Evolutionary conservation across 306 rosid genomes (phyloP).

Genomic region (Sicyos edulis): DNA sequence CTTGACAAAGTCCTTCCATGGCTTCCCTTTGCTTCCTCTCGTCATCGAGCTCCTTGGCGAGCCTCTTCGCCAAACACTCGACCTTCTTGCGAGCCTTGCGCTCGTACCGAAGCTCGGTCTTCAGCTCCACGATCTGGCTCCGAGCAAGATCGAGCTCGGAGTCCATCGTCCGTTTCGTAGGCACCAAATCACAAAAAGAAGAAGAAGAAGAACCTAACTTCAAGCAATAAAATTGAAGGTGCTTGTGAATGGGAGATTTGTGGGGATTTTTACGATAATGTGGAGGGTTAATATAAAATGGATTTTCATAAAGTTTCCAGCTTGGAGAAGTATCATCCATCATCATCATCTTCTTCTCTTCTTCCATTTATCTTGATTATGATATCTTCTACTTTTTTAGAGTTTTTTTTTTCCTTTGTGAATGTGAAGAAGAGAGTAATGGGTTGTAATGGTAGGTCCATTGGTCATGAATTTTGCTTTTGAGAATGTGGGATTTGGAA

Average conservation of each 20-base stretch:
- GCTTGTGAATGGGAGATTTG: neutral
- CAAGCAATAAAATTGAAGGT: slow-evolving; percentile 1
- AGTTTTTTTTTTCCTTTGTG: neutral
- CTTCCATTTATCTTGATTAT: slow-evolving; percentile 23
- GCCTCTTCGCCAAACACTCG: slow-evolving; percentile 32
- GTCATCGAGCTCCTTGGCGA: slow-evolving; percentile 31
- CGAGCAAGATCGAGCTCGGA: slow-evolving; percentile 33
- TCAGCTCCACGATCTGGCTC: slow-evolving; percentile 36
- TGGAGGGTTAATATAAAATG: slow-evolving; percentile 34
- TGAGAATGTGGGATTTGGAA: slow-evolving; percentile 23
- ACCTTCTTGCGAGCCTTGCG: slow-evolving; percentile 37
- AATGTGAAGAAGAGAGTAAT: neutral
- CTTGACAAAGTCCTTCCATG: slow-evolving; percentile 36
- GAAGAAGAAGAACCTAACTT: slow-evolving; percentile 29
- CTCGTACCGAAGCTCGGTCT: slow-evolving; percentile 37
- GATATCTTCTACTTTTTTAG: slow-evolving; percentile 12
- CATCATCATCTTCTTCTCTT: slow-evolving; percentile 34
- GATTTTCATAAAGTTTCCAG: slow-evolving; percentile 59
- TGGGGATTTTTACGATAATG: slow-evolving; percentile 16
- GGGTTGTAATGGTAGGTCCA: slow-evolving; percentile 16
- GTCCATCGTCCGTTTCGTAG: slow-evolving; percentile 27
- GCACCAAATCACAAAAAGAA: slow-evolving; percentile 31
- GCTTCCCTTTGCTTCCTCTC: slow-evolving; percentile 42
- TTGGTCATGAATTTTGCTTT: slow-evolving; percentile 23
- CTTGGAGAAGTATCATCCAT: slow-evolving; percentile 29